Conservation (phyloP, 352 stramenopile species). For the Aphanomyces stellatus region DNA sequence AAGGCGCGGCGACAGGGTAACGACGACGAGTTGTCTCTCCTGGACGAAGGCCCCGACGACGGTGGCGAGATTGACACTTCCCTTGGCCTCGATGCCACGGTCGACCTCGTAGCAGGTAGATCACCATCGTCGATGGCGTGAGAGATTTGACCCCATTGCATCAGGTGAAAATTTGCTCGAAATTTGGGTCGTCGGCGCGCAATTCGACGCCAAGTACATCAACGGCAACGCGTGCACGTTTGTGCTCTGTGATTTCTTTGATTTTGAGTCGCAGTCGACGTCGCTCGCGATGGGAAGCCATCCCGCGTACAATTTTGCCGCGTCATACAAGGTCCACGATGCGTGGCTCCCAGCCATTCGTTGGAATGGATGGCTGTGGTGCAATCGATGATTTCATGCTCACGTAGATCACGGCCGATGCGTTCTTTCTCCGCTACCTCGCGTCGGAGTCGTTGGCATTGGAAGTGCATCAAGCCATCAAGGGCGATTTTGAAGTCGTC, state of each 20-base stretch:
- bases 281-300: constrained; percentile 68
- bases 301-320: constrained; percentile 87
- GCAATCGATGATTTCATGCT: background rate
- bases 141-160: background rate
- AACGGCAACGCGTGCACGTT: constrained; percentile 79
- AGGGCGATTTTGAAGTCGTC: constrained; percentile 85
- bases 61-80: background rate
- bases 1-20: background rate
- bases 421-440: constrained; percentile 88
- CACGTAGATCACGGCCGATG: constrained; percentile 74
- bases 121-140: background rate
- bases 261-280: constrained; percentile 91
- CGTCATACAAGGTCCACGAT: constrained; percentile 82
- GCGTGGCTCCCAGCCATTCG: background rate
- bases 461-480: constrained; percentile 83
- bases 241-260: constrained; percentile 90
- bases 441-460: constrained; percentile 78
- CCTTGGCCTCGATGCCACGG: background rate
- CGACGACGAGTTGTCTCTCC: constrained; percentile 1
- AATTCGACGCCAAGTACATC: constrained; percentile 62
- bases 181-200: constrained; percentile 70
- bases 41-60: constrained; percentile 22
- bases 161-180: constrained; percentile 89
- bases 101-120: constrained; percentile 3
- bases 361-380: background rate